Percentiles rank a stretch among this genome's conserved stretches.
These are phyloP conservation scores for Sporisorium sorghi DNA, from an alignment of 1,284 basidiomycete species.

Conservation along the genomic window DNA sequence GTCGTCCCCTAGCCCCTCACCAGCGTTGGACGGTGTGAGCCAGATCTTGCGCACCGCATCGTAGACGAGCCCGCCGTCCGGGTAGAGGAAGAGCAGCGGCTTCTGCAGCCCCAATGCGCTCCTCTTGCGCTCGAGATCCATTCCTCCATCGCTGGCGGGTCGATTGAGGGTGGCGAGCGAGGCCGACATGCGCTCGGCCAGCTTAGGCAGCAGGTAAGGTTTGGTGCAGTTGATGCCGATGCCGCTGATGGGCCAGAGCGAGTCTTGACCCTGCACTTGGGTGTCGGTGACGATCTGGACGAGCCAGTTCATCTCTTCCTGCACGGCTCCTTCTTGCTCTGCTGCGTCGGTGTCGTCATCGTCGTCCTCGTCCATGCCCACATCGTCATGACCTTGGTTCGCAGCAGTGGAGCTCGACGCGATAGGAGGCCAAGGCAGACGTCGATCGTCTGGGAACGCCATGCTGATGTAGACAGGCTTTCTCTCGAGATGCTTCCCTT, in stretches of 20 bases:
- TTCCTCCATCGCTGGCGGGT: conserved; percentile 19
- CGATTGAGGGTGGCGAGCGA: conserved; percentile 35
- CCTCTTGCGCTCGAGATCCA: conserved; percentile 21
- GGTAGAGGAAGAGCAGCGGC: conserved; percentile 62
- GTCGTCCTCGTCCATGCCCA: conserved; percentile 38
- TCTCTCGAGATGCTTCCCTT: conserved; percentile 26
- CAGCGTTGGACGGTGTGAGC: conserved; percentile 34
- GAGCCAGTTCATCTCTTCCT: conserved; percentile 51
- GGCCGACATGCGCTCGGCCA: conserved; percentile 46
- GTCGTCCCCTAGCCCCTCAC: conserved; percentile 15
- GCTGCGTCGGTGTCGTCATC: conserved; percentile 21
- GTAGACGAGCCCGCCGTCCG: conserved; percentile 63
- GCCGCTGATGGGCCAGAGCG: conserved; percentile 48
- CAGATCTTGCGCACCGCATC: conserved; percentile 54
- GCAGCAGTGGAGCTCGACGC: background rate
- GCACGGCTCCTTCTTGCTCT: conserved; percentile 22
- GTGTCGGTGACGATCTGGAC: conserved; percentile 43
- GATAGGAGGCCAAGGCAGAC: conserved; percentile 50
- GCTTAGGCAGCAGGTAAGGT: conserved; percentile 43
- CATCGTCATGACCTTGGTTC: conserved; percentile 20
- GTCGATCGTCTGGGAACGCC: conserved; percentile 47
- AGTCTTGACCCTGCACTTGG: conserved; percentile 34
- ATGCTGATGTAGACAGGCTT: conserved; percentile 58
- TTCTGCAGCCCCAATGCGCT: conserved; percentile 18
- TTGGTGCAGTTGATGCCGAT: conserved; percentile 67